Percentiles rank a stretch among this genome's conserved stretches.
Evolutionary conservation across 2,329 filamentous ascomycete species (phyloP).

Genomic region (Xylaria sp.): DNA sequence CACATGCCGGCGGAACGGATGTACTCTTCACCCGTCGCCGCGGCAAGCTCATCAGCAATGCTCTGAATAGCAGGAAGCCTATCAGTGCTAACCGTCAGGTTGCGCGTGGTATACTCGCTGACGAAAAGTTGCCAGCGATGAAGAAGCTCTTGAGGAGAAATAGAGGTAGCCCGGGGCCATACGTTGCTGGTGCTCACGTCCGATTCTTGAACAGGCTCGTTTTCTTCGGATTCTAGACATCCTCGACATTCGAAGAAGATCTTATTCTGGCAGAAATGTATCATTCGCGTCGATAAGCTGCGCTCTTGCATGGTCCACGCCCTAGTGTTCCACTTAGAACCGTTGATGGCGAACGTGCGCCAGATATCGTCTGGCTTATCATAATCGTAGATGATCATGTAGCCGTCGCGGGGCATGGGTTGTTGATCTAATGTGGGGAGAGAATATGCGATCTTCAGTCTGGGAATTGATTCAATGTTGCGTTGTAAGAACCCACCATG

Average conservation of each 20-base stretch:
- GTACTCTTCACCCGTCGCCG: constrained; percentile 17
- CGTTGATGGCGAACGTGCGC: constrained; percentile 21
- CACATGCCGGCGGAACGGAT: constrained; percentile 28
- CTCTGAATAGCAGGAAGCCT: constrained; percentile 30
- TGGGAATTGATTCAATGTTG: constrained; percentile 5
- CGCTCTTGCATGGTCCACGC: constrained; percentile 33
- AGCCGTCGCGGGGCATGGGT: not conserved
- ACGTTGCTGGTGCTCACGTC: constrained; percentile 17
- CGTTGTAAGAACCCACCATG: constrained; percentile 26
- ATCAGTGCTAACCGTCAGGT: constrained; percentile 20
- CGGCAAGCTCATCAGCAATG: constrained; percentile 25
- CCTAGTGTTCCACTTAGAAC: constrained; percentile 29
- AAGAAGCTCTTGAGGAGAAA: constrained; percentile 7
- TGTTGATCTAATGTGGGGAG: not conserved
- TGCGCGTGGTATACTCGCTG: constrained; percentile 21
- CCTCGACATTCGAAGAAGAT: constrained; percentile 30
- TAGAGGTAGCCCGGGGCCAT: constrained; percentile 18
- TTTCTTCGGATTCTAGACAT: constrained; percentile 26
- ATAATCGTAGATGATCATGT: constrained; percentile 21
- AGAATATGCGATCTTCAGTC: constrained; percentile 22
- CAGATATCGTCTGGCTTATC: constrained; percentile 12
- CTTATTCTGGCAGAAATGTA: constrained; percentile 30
- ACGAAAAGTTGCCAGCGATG: constrained; percentile 25
- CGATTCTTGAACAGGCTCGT: constrained; percentile 24
- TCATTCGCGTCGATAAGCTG: constrained; percentile 27